Evolutionary conservation across 345 rosid genomes (phyloP), one percentile per base, ranked within the genome.

Genomic region (Stellera chamaejasme): DNA sequence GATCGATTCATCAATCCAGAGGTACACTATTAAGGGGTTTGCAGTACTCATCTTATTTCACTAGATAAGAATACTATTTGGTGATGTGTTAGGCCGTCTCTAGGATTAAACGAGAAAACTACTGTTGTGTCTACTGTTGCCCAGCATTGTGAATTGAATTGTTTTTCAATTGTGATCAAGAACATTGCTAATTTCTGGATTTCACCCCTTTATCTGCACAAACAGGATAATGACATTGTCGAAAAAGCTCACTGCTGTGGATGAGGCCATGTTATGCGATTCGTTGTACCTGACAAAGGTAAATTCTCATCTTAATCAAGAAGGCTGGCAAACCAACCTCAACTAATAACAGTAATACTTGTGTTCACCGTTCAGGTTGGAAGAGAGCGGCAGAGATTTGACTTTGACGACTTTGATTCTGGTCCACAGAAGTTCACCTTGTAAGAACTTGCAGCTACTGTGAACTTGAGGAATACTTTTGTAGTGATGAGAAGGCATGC

Each of bases 371-470:
- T 48, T 61, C 71, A 94, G 99, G 95, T 69, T 50, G 97, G 96
- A 57, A 81, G 77, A 71, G 96, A 90, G 64, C 75, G 97, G 48
- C 99, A 85, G 63, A 83, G 92, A 74, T 85, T 76, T 10, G 97
- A 94, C 76, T 90, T 80, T n/a, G 97, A 88, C 58, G 99, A 90
- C 71, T 82, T 83, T 25, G 99, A 94, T 64, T 14, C 77, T 13
- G 95, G 82, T 60, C 97, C 99, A 55, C 90, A 85, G 76, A 94
- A 77, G 75, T 94, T 94, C 69, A 75, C 82, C 54, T 74, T 82
- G 57, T 87, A 72, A 81, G 45, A 13, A 19, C 10, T 47, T n/a
- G n/a, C 39, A 32, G 9, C 7, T 32, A 8, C 9, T 1, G 9
- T 32, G 39, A 8, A 32, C 39, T 32, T 32, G 39, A 32, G 5